These are phyloP conservation scores for Petunia secreta DNA, from an alignment of 257 asterid genomes.

Conservation along the genomic window DNA sequence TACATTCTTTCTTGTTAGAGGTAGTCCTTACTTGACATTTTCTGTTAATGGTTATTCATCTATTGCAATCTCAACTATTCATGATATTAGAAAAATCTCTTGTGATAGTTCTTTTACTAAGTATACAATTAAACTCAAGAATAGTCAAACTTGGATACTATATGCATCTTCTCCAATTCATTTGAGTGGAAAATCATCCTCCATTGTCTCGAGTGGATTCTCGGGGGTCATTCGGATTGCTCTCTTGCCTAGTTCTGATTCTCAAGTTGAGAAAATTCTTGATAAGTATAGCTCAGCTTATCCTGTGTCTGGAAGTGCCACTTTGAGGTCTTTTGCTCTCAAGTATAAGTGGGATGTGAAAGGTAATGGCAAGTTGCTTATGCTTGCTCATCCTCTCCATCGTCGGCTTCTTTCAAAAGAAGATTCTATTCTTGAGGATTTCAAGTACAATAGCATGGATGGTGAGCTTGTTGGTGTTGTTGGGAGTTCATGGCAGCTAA, in stretches of 20 bases:
- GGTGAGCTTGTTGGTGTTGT: constrained; percentile 93
- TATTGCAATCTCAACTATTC: constrained; percentile 70
- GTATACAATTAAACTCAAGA: constrained; percentile 68
- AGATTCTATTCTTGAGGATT: constrained; percentile 57
- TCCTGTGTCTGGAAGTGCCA: constrained; percentile 72
- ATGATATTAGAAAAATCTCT: constrained; percentile 61
- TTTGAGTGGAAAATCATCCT: constrained; percentile 49
- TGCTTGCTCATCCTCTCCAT: constrained; percentile 96
- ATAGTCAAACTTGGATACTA: constrained; percentile 80
- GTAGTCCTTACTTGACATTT: constrained; percentile 87
- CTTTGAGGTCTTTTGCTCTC: constrained; percentile 60
- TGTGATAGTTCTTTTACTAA: constrained; percentile 57
- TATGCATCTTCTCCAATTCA: constrained; percentile 71
- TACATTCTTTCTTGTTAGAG: constrained; percentile 78
- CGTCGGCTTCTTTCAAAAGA: constrained; percentile 56
- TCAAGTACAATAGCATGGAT: constrained; percentile 74
- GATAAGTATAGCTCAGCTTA: constrained; percentile 70
- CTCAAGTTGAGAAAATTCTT: constrained; percentile 48
- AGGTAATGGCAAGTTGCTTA: constrained; percentile 82
- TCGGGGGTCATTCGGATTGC: constrained; percentile 76
- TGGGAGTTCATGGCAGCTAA: constrained; percentile 83
- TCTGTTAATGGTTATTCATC: constrained; percentile 40
- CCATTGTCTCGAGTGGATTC: constrained; percentile 55
- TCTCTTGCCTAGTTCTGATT: constrained; percentile 55
- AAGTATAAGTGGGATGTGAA: constrained; percentile 81